Conservation (phyloP, 169 alveolate species). For the Cryptosporidium canis region DNA sequence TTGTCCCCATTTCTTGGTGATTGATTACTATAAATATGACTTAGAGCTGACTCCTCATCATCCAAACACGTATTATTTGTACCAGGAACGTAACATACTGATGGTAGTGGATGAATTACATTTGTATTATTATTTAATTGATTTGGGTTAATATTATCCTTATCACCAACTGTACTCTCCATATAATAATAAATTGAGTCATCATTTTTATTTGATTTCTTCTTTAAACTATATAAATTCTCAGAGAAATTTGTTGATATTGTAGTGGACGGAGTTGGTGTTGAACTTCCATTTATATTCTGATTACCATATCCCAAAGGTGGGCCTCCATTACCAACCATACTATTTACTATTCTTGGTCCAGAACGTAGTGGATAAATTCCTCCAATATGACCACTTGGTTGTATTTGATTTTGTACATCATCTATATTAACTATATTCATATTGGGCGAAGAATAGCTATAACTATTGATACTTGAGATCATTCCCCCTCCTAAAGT, state of each 20-base stretch:
- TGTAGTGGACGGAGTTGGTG: conserved; percentile 13
- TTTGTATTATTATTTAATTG: not conserved
- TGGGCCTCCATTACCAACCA: not conserved
- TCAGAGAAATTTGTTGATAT: conserved; percentile 15
- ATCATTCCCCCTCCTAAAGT: not conserved
- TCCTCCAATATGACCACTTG: not conserved
- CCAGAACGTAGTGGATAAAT: not conserved
- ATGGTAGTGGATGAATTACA: conserved; percentile 47
- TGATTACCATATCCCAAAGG: not conserved
- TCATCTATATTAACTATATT: not conserved
- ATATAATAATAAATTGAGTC: conserved; percentile 35
- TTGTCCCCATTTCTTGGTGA: not conserved
- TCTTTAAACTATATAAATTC: conserved; percentile 3
- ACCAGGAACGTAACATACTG: conserved; percentile 21
- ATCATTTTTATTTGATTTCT: conserved; percentile 6
- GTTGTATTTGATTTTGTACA: not conserved
- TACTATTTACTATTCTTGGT: not conserved
- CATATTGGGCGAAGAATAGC: not conserved
- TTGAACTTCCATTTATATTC: not conserved
- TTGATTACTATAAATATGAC: not conserved
- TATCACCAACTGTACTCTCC: not conserved
- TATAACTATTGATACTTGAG: not conserved
- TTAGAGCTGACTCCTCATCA: not conserved
- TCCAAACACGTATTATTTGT: not conserved
- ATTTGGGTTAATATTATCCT: not conserved